phyloP scores from a whole-genome alignment of 2,329 filamentous ascomycete species.

The Exophiala xenobiotica region DNA sequence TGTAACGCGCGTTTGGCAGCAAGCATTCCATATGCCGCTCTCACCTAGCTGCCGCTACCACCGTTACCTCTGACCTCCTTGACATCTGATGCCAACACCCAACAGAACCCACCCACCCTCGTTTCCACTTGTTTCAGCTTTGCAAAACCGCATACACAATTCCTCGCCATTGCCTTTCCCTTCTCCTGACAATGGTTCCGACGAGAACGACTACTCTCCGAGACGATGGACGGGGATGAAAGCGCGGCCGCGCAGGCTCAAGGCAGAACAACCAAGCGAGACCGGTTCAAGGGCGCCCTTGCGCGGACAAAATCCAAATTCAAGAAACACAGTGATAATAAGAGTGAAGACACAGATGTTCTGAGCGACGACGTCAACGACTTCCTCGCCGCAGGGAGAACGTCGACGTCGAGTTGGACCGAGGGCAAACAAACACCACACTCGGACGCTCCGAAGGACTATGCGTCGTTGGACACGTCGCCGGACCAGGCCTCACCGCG shows the following conservation, averaged over 20 bases:
- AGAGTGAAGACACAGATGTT: constrained; percentile 15
- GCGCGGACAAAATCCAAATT: constrained; percentile 30
- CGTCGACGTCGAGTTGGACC: constrained; percentile 21
- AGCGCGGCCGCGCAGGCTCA: constrained; percentile 8
- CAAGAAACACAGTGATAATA: constrained; percentile 24
- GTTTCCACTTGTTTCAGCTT: constrained; percentile 21
- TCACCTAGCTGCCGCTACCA: no score
- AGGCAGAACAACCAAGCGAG: constrained; percentile 22
- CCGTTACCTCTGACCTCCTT: background rate
- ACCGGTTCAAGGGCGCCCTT: constrained; percentile 28
- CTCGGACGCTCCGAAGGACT: background rate
- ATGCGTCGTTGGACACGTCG: constrained; percentile 1
- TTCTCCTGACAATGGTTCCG: constrained; percentile 15
- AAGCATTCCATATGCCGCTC: constrained; percentile 18
- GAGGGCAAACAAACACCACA: constrained; percentile 5
- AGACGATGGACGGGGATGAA: constrained; percentile 28
- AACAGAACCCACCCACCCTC: background rate
- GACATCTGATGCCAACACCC: no score
- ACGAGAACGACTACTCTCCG: background rate
- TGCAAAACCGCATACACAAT: background rate
- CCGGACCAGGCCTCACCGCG: constrained; percentile 16
- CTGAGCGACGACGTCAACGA: constrained; percentile 28
- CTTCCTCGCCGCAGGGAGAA: constrained; percentile 27
- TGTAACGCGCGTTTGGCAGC: background rate
- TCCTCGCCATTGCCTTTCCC: background rate